A percentile compares a stretch with the other conserved stretches of the same genome.
These are phyloP conservation scores for Apiospora pterosperma DNA, from an alignment of 2,329 filamentous ascomycete genomes.

Conservation along the genomic window DNA sequence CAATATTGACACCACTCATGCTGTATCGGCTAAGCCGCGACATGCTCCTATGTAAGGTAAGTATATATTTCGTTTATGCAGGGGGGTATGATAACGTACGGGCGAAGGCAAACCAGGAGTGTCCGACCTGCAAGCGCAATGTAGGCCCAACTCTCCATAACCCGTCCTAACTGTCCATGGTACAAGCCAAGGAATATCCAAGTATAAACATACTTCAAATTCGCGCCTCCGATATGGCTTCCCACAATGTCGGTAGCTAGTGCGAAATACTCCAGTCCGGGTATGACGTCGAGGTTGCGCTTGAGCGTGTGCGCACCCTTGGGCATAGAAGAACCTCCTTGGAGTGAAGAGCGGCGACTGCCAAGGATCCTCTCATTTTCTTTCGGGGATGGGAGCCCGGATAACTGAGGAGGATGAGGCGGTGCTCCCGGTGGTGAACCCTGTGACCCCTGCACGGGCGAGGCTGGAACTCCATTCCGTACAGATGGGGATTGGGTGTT, in stretches of 20 bases:
- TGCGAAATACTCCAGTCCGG: too few species aligned
- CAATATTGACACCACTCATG: too few species aligned
- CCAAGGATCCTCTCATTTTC: slow-evolving; percentile 42
- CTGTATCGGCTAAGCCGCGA: too few species aligned
- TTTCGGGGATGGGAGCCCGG: slow-evolving; percentile 49
- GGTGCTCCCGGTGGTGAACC: slow-evolving; percentile 32
- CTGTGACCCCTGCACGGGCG: slow-evolving; percentile 51
- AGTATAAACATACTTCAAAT: too few species aligned
- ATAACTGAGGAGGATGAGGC: slow-evolving; percentile 47
- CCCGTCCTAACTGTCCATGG: slow-evolving; percentile 80
- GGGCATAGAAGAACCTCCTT: slow-evolving; percentile 47
- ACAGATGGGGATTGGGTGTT: slow-evolving; percentile 36
- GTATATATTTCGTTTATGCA: too few species aligned
- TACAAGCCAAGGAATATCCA: slow-evolving; percentile 94
- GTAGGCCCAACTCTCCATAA: slow-evolving; percentile 75
- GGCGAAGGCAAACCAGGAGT: too few species aligned
- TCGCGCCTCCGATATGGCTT: too few species aligned
- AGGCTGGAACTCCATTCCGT: slow-evolving; percentile 49
- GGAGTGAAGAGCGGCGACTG: slow-evolving; percentile 50
- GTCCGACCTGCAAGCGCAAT: slow-evolving; percentile 78
- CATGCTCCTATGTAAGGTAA: too few species aligned
- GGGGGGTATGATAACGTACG: too few species aligned
- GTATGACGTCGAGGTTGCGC: too few species aligned
- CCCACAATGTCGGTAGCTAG: too few species aligned
- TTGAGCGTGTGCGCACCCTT: too few species aligned